A percentile compares a stretch with the other conserved stretches of the same genome.
phyloP scores from a whole-genome alignment of 1,139 yeast genomes.

The Candida tetrigidarum region DNA sequence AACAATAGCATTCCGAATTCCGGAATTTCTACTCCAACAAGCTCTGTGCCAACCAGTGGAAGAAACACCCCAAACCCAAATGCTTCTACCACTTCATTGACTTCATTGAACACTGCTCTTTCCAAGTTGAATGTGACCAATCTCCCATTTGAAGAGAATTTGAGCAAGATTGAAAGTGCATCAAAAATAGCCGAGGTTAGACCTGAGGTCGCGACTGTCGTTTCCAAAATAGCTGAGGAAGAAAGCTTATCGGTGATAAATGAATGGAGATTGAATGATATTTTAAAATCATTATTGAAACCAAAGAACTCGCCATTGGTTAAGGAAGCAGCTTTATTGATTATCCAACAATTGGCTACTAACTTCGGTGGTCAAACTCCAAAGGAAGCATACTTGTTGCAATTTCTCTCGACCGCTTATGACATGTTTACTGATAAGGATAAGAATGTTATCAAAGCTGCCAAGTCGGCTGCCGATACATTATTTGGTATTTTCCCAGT shows the following conservation, averaged over 20 bases:
- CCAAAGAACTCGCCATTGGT: slow-evolving; percentile 74
- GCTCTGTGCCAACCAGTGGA: slow-evolving; percentile 47
- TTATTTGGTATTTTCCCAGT: slow-evolving; percentile 70
- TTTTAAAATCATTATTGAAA: slow-evolving; percentile 66
- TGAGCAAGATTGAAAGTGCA: slow-evolving; percentile 60
- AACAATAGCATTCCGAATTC: slow-evolving; percentile 16
- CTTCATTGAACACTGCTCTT: slow-evolving; percentile 72
- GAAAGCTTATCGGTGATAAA: slow-evolving; percentile 55
- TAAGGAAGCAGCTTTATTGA: slow-evolving; percentile 74
- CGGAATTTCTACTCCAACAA: slow-evolving; percentile 31
- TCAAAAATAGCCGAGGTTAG: slow-evolving; percentile 67
- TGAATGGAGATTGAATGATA: slow-evolving; percentile 69
- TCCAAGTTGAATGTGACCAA: slow-evolving; percentile 58
- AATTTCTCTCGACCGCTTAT: slow-evolving; percentile 57
- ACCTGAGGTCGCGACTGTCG: slow-evolving; percentile 60
- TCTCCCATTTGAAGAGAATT: slow-evolving; percentile 69
- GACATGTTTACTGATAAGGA: slow-evolving; percentile 86
- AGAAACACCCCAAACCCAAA: slow-evolving; percentile 41
- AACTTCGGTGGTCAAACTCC: slow-evolving; percentile 71
- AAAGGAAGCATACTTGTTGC: slow-evolving; percentile 73
- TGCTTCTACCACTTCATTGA: slow-evolving; percentile 68
- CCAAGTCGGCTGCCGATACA: slow-evolving; percentile 69
- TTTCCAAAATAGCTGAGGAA: slow-evolving; percentile 45
- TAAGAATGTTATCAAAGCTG: slow-evolving; percentile 81
- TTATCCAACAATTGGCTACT: slow-evolving; percentile 70